Base-by-base conservation (phyloP, 495 filamentous ascomycete species). In the Lepidopterella palustris region DNA sequence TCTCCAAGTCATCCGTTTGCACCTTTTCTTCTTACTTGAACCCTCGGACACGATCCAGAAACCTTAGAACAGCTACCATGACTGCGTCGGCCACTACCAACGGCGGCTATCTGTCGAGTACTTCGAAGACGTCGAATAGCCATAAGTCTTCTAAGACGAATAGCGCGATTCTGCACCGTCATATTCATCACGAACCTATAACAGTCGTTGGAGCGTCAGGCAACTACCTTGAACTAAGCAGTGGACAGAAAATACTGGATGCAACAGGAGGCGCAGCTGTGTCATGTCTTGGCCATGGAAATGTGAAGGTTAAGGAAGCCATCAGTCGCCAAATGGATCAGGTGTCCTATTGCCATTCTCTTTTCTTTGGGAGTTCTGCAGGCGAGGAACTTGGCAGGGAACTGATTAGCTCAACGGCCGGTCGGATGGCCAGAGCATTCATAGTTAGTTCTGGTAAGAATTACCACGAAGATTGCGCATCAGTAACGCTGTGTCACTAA, bases 391-490 rank as follows among this genome's bases (percentile, higher is more conserved):
- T 83, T 8, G 77, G 74, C 0, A 53, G 49, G 0, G 63, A 76
- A 3, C 62, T 84, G 4, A 68, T 74, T 6, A 25, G 57, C 18
- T 52, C 53, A 13, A 71, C 69, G 3, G 32, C 45, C 21, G 67
- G 69, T 9, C 21, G 59, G 40, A 67, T 71, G 64, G 39, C 70
- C 18, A 71, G 72, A 27, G 78, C 76, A 6, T 78, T 77, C 58
- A 71, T 83, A 26, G 74, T 77, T 52, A 76, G 76, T 74, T 88
- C 84, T 4, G 87, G 87, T 87, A 62, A 59, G 77, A 70, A 10
- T 31, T n/a, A 11, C n/a, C 53, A n/a, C n/a, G n/a, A n/a, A n/a
- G n/a, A n/a, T n/a, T 28, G 21, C 29, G 0, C 31, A 13, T 4
- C 11, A 53, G 45, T 29, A 20, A 23, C 18, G 54, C 35, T 15